These are phyloP conservation scores for Prunus dulcis DNA, from an alignment of 306 rosid genomes.

Conservation along the genomic window DNA sequence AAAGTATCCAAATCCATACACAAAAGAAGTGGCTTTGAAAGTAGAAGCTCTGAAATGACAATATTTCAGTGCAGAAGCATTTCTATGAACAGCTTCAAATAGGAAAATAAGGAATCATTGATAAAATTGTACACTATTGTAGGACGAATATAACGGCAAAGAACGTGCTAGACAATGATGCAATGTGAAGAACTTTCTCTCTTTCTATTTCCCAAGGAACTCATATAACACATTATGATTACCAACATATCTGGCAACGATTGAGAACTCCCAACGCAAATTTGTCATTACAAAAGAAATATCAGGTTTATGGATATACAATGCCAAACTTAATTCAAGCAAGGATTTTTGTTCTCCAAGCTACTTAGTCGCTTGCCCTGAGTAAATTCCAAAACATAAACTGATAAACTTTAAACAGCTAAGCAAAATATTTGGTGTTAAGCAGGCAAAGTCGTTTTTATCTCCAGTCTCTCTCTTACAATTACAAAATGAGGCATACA, in stretches of 20 bases:
- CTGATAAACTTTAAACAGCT: neutral
- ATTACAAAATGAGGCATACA: neutral
- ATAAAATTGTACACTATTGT: neutral
- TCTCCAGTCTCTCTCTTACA: neutral
- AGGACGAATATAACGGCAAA: neutral
- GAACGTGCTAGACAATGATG: neutral
- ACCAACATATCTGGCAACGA: neutral
- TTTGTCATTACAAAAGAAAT: neutral
- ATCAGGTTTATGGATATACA: neutral
- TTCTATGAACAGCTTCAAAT: neutral
- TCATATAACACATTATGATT: neutral
- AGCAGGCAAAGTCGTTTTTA: neutral
- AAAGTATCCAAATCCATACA: neutral
- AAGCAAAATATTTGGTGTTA: neutral
- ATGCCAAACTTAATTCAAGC: neutral
- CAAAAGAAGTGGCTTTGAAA: neutral
- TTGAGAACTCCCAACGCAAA: neutral
- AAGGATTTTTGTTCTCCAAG: neutral
- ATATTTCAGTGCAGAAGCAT: neutral
- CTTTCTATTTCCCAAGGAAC: neutral
- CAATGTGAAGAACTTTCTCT: neutral
- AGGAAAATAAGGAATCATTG: neutral
- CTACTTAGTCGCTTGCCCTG: neutral
- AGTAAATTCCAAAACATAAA: neutral
- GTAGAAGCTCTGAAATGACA: neutral